These are phyloP conservation scores for Fonsecaea multimorphosa DNA, from an alignment of 2,329 filamentous ascomycete species.

Conservation along the genomic window DNA sequence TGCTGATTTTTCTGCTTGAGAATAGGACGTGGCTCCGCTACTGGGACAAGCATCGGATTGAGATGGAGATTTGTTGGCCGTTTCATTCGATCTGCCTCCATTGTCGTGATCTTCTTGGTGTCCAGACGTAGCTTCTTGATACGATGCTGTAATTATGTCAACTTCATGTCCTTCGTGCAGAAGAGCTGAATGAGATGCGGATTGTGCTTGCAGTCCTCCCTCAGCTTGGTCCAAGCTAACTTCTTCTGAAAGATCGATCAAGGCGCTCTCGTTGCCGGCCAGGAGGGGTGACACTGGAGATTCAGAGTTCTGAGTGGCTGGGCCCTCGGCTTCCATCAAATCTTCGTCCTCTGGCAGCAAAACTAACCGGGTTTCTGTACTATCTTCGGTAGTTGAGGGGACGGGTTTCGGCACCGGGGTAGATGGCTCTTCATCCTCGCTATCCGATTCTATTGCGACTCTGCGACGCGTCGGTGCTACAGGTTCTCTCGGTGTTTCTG, in stretches of 20 bases:
- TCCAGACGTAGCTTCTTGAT: background rate
- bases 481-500: constrained; percentile 31
- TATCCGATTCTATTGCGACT: constrained; percentile 33
- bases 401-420: background rate
- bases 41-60: background rate
- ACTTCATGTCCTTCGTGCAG: background rate
- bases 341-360: constrained; percentile 5
- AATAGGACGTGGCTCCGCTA: background rate
- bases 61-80: background rate
- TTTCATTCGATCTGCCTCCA: background rate
- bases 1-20: background rate
- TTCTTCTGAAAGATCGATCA: constrained; percentile 1
- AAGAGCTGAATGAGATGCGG: background rate
- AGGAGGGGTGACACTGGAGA: background rate
- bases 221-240: background rate
- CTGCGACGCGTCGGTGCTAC: constrained; percentile 21
- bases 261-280: background rate
- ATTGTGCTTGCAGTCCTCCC: background rate
- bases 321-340: constrained; percentile 10
- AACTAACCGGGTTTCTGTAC: background rate
- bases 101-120: background rate
- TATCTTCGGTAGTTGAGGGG: background rate
- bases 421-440: constrained; percentile 29
- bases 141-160: background rate
- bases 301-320: background rate